A percentile compares a stretch with the other conserved stretches of the same genome.
These are phyloP conservation scores for Pestalotiopsis sp. DNA, from an alignment of 2,329 filamentous ascomycete species.

Conservation along the genomic window DNA sequence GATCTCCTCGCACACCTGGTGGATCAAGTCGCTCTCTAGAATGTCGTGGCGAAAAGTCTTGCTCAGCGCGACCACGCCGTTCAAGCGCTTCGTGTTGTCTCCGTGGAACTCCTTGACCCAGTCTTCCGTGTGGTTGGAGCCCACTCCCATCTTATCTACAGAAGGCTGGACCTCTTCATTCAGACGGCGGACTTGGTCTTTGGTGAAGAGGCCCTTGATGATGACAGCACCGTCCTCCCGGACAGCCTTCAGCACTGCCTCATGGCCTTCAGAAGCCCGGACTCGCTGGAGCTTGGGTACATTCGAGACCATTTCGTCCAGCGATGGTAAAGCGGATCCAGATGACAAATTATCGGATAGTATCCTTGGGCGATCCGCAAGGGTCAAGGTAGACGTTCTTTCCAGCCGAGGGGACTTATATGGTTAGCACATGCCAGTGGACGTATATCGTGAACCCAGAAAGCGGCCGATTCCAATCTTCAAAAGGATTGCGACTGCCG, in stretches of 20 bases:
- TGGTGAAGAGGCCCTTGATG: conserved; percentile 27
- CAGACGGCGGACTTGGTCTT: conserved; percentile 21
- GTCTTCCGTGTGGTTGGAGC: conserved; percentile 22
- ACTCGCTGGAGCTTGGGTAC: conserved; percentile 18
- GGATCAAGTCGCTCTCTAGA: conserved; percentile 31
- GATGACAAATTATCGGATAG: not conserved
- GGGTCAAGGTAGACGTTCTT: not conserved
- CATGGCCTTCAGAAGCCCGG: conserved; percentile 17
- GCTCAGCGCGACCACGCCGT: conserved; percentile 25
- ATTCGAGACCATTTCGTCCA: conserved; percentile 11
- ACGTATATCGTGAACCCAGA: not conserved
- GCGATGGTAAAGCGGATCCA: not conserved
- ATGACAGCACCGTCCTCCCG: conserved; percentile 28
- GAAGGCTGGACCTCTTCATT: conserved; percentile 26
- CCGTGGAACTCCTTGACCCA: conserved; percentile 29
- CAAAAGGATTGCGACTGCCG: not conserved
- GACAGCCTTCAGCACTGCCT: conserved; percentile 18
- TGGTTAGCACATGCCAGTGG: not conserved
- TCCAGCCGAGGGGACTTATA: not conserved
- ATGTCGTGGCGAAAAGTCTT: conserved; percentile 28
- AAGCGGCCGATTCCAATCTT: not conserved
- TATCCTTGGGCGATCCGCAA: not conserved
- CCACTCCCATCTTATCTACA: conserved; percentile 20
- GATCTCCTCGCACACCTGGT: conserved; percentile 26
- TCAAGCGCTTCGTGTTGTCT: conserved; percentile 27